Evolutionary conservation across 2,329 filamentous ascomycete genomes (phyloP), one percentile per base, ranked within the genome.

Genomic region (Talaromyces sp.): DNA sequence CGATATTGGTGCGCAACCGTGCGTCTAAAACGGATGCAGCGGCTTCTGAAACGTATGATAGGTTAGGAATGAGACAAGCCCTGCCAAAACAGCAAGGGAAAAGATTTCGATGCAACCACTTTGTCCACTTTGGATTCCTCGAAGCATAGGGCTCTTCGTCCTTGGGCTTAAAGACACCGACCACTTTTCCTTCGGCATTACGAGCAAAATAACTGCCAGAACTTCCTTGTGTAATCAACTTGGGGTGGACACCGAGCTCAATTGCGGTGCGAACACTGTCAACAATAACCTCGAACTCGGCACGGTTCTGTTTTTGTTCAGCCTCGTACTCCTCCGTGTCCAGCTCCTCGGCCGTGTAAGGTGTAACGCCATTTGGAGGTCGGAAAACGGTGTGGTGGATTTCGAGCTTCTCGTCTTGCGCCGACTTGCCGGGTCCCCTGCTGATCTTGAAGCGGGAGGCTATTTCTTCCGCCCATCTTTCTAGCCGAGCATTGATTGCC

Each of bases 311-410:
- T 70, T 88, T 84, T 67, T 74, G 73, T 19, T 73, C 71, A 19
- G 89, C 88, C 53, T 87, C 85, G 66, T 87, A 83, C 66, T 80
- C 81, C 68, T 80, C 81, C 22, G 76, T 80, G 13, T 91, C 88
- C 68, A 97, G 83, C 19, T 85, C 85, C 78, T 96, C 90, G 49
- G 89, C 86, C 0, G 91, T 93, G 51, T 89, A 86, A 2, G 94
- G 93, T 4, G 91, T 86, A 58, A 97, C 85, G 69, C 93, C 92
- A 67, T 97, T 92, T 0, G 94, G 94, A 1, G 95, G 85, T 72
- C 97, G 93, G 75, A 99, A 99, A 53, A 99, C 95, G 0, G 93
- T 96, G 78, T 98, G 92, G 72, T 98, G 93, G 67, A 99, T 99
- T 81, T 99, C 95, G 38, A 97, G 83, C 63, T 89, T 89, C 77